Evolutionary conservation across 2,329 filamentous ascomycete genomes (phyloP), one percentile per base, ranked within the genome.

Genomic region (Dothiorella sarmentorum): DNA sequence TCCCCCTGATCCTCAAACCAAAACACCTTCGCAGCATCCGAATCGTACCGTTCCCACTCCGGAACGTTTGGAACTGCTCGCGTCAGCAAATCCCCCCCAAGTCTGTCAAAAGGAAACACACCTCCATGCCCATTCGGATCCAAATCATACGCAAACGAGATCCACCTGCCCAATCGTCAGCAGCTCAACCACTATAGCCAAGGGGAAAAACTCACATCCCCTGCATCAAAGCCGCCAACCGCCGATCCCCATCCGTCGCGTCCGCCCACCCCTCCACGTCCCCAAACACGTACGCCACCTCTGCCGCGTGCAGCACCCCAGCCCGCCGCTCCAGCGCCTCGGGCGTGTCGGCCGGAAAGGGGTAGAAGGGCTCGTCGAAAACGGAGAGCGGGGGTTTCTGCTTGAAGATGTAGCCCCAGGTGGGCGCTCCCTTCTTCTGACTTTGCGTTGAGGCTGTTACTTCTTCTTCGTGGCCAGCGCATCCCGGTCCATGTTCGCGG

Each of bases 81-180:
- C 20, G 22, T 29, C 2, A 7, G 13, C 2, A 4, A 9, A 0
- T 18, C 7, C n/a, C 17, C n/a, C 6, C 27, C 15, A 22, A 2
- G 10, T 3, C 2, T 31, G 6, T n/a, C n/a, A n/a, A n/a, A 10
- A n/a, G 24, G 31, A 9, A 15, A 18, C 42, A 24, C 27, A 37
- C 43, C 29, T 4, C 55, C 55, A 24, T 58, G 55, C 1, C 7
- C n/a, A 13, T 58, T 58, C 24, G 55, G 55, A 17, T 58, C 55
- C 9, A 49, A 33, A 10, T 27, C 9, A 13, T 42, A 31, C 7
- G 55, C 55, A 27, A 58, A 58, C 6, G 55, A 49, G 11, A 58
- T 38, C 55, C 55, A 58, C 55, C 55, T 58, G 11, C 3, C 17
- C 11, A 6, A 40, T 17, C 11, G 24, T 29, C 33, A 53, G 49